Conservation (phyloP, 306 rosid genomes). For the Cucurbita moschata region DNA sequence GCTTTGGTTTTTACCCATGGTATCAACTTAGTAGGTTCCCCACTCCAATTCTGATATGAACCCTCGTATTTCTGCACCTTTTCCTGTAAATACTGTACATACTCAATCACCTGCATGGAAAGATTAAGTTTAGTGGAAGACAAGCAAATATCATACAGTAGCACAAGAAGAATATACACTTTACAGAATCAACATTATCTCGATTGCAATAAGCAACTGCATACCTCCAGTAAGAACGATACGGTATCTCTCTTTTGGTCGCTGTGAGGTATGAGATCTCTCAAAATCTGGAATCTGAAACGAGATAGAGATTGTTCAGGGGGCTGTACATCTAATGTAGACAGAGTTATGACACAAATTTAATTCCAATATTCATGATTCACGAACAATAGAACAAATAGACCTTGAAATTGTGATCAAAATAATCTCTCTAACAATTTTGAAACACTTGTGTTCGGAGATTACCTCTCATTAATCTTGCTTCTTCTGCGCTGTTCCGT, state of each 20-base stretch:
- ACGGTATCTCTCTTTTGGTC: constrained; percentile 97
- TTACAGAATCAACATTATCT: neutral
- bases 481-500: constrained; percentile 99
- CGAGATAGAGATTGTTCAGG: constrained; percentile 15
- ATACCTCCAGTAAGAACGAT: constrained; percentile 88
- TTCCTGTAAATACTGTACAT: constrained; percentile 85
- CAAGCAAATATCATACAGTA: neutral
- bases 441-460: neutral
- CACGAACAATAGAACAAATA: neutral
- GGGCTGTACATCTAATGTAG: neutral
- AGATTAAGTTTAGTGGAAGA: neutral
- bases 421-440: neutral
- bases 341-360: neutral
- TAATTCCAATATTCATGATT: neutral
- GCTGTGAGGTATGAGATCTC: constrained; percentile 95
- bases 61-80: constrained; percentile 77
- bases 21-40: constrained; percentile 78
- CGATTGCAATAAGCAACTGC: neutral
- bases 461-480: constrained; percentile 98
- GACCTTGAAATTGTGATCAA: neutral
- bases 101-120: constrained; percentile 68
- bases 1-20: constrained; percentile 64
- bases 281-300: constrained; percentile 89
- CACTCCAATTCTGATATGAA: constrained; percentile 77
- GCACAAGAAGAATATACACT: neutral